Evolutionary conservation across 2,329 filamentous ascomycete species (phyloP), one percentile per base, ranked within the genome.

Genomic region (Pyricularia sp.): DNA sequence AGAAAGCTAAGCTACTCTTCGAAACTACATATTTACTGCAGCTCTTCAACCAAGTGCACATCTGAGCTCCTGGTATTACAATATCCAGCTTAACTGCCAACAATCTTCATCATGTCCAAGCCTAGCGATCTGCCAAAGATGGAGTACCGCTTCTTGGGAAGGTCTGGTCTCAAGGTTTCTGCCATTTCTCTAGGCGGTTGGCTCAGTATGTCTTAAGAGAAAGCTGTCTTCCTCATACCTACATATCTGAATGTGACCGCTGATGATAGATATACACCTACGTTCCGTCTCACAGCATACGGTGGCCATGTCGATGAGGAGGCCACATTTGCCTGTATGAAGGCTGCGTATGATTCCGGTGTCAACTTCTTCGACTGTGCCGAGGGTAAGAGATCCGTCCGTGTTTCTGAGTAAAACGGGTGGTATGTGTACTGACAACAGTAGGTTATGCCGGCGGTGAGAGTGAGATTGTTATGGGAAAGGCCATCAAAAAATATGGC

Each of bases 81-180:
- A 13, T 31, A 53, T 26, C 30, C 16, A 30, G 22, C 28, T 6
- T 13, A 22, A 22, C 26, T 30, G 16, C 6, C 26, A 44, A 53
- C 62, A 53, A 19, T 12, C n/a, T 49, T 22, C 62, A 55, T 22
- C 19, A 64, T 64, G 62, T 53, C 44, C 30, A 64, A 64, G 62
- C 62, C 62, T 31, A 31, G 33, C 13, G 49, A 24, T 28, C 62
- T 64, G 28, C 62, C 62, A n/a, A 59, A 57, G 67, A 90, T 90
- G 88, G 80, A 87, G 71, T 90, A 90, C 75, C 85, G 88, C 69
- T 86, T 85, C 75, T 81, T 91, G 8, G 88, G 89, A 71, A 83
- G 82, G 53, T 88, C 87, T 19, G 88, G 89, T 64, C 81, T 92
- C 22, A 85, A 91, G 73, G 88, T 92, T 40, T 91, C 88, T 31